Evolutionary conservation across 176 grass and related monocot genomes (phyloP).

Genomic region (Otatea glauca): DNA sequence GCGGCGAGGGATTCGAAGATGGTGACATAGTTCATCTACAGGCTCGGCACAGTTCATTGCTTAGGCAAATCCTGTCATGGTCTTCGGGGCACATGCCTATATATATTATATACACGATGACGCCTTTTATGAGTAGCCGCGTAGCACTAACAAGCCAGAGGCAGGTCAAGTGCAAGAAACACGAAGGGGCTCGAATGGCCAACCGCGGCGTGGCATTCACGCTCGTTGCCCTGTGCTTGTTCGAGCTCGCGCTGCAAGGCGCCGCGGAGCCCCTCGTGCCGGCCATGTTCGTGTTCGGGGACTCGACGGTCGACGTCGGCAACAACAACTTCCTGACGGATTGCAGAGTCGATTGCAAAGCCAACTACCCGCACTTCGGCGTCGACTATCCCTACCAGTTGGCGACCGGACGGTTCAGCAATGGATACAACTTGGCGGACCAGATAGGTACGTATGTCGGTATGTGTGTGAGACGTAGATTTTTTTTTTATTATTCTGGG

Average conservation of each 20-base stretch:
- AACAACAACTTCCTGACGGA: slow-evolving; percentile 75
- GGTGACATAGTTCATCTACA: not conserved
- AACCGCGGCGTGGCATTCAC: not conserved
- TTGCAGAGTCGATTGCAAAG: slow-evolving; percentile 19
- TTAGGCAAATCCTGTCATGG: not conserved
- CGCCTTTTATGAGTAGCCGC: not conserved
- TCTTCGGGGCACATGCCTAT: not conserved
- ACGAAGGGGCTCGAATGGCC: not conserved
- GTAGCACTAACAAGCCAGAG: not conserved
- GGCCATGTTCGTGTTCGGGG: slow-evolving; percentile 86
- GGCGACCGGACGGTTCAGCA: slow-evolving; percentile 88
- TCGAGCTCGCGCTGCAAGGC: slow-evolving; percentile 17
- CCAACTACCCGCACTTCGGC: slow-evolving; percentile 63
- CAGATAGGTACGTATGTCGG: slow-evolving; percentile 57
- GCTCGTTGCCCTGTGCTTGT: slow-evolving; percentile 40
- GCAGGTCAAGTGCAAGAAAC: not conserved
- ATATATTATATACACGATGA: slow-evolving; percentile 5
- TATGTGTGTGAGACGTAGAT: not conserved
- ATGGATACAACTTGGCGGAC: slow-evolving; percentile 78
- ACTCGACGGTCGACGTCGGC: slow-evolving; percentile 84
- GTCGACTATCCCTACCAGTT: slow-evolving; percentile 53
- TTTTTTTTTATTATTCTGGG: no score
- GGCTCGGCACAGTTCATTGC: slow-evolving; percentile 1
- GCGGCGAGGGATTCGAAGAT: slow-evolving; percentile 25
- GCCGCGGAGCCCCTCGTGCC: slow-evolving; percentile 43